phyloP scores from a whole-genome alignment of 1,139 yeast species.

The Taiozyma sp. region DNA sequence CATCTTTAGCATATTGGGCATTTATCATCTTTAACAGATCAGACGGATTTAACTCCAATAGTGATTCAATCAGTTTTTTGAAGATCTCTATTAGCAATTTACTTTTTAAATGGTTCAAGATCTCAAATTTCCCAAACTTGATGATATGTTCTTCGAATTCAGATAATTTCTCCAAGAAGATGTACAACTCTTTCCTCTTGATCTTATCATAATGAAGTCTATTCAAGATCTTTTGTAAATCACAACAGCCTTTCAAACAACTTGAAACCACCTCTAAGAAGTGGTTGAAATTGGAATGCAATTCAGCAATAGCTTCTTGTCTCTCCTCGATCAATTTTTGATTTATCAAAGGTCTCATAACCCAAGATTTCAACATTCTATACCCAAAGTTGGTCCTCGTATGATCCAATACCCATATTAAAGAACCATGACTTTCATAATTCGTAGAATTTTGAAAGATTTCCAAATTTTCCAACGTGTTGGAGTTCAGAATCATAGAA shows the following conservation, averaged over 20 bases:
- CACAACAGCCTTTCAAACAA: conserved; percentile 47
- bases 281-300: conserved; percentile 41
- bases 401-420: conserved; percentile 76
- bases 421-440: conserved; percentile 54
- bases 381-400: conserved; percentile 77
- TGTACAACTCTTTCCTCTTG: conserved; percentile 61
- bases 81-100: conserved; percentile 29
- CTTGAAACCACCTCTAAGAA: conserved; percentile 50
- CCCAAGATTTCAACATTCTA: conserved; percentile 66
- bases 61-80: conserved; percentile 20
- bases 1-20: conserved; percentile 49
- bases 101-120: conserved; percentile 24
- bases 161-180: conserved; percentile 47
- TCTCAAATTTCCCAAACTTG: conserved; percentile 26
- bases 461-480: conserved; percentile 67
- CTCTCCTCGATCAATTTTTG: conserved; percentile 52
- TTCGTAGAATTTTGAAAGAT: conserved; percentile 65
- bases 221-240: conserved; percentile 63
- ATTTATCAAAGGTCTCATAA: conserved; percentile 63
- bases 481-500: conserved; percentile 66
- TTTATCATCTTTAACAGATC: conserved; percentile 51
- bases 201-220: conserved; percentile 66
- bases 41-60: conserved; percentile 16
- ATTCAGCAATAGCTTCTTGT: conserved; percentile 57
- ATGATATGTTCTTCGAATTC: conserved; percentile 29